These are phyloP conservation scores for Colletotrichum sansevieriae DNA, from an alignment of 2,329 filamentous ascomycete genomes.

Conservation along the genomic window DNA sequence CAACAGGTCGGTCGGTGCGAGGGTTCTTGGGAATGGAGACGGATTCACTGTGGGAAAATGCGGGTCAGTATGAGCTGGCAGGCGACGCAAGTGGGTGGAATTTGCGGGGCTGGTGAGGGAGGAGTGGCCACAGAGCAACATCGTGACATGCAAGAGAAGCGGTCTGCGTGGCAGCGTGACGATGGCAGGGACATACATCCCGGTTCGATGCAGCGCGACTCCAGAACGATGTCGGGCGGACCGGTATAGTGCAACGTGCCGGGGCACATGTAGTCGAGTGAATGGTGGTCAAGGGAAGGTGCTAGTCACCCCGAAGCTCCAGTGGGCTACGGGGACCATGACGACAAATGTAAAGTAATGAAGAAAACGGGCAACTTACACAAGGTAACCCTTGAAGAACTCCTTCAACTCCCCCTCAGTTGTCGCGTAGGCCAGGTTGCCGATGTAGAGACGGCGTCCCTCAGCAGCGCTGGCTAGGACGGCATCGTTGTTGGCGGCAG, in stretches of 20 bases:
- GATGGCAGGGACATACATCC: not conserved
- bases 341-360: not conserved
- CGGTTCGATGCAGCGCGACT: constrained; percentile 2
- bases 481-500: constrained; percentile 81
- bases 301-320: constrained; percentile 11
- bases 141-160: constrained; percentile 27
- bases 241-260: not conserved
- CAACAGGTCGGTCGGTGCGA: constrained; percentile 97
- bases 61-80: constrained; percentile 41
- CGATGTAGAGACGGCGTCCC: constrained; percentile 99
- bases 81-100: constrained; percentile 39
- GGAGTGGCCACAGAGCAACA: constrained; percentile 40
- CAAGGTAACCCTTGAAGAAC: constrained; percentile 99
- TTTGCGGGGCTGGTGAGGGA: constrained; percentile 36
- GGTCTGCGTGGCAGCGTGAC: constrained; percentile 22
- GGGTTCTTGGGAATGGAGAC: constrained; percentile 99
- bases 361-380: constrained; percentile 75
- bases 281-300: constrained; percentile 1
- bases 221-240: not conserved
- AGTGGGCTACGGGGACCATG: constrained; percentile 18
- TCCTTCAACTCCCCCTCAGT: constrained; percentile 99
- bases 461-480: constrained; percentile 97
- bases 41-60: constrained; percentile 78
- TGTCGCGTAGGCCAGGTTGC: constrained; percentile 99
- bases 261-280: not conserved